A percentile compares a stretch with the other conserved stretches of the same genome.
phyloP scores from a whole-genome alignment of 768 basidiomycete species.

The Podaxis sp. region DNA sequence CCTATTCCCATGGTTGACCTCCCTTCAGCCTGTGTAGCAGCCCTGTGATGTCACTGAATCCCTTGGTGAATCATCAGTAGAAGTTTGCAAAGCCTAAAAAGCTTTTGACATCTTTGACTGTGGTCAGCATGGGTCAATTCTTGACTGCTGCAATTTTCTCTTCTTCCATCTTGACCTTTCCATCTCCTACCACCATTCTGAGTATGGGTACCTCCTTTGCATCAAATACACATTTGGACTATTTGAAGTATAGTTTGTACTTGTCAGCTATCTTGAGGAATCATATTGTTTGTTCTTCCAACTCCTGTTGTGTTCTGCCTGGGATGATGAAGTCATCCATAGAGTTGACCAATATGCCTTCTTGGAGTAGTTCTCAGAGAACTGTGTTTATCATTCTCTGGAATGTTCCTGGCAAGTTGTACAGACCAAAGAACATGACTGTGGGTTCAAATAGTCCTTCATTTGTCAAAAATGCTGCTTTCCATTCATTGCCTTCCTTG shows the following conservation, averaged over 20 bases:
- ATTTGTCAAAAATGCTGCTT: neutral
- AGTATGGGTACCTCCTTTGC: constrained; percentile 22
- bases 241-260: constrained; percentile 22
- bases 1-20: neutral
- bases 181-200: constrained; percentile 25
- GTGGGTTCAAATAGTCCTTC: constrained; percentile 7
- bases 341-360: constrained; percentile 31
- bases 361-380: neutral
- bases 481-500: constrained; percentile 3
- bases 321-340: constrained; percentile 35
- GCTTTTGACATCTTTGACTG: neutral
- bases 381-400: constrained; percentile 11
- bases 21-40: constrained; percentile 10
- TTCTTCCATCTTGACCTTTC: constrained; percentile 29
- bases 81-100: constrained; percentile 17
- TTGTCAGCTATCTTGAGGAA: neutral
- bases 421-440: constrained; percentile 16
- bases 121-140: neutral
- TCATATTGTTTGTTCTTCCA: constrained; percentile 12
- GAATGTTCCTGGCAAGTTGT: constrained; percentile 16
- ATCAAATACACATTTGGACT: constrained; percentile 26
- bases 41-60: neutral
- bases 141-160: constrained; percentile 25
- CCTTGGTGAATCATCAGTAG: constrained; percentile 9
- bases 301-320: constrained; percentile 13